Evolutionary conservation across 1,284 basidiomycete species (phyloP), one percentile per base, ranked within the genome.

Genomic region (Rhizoctonia solani): DNA sequence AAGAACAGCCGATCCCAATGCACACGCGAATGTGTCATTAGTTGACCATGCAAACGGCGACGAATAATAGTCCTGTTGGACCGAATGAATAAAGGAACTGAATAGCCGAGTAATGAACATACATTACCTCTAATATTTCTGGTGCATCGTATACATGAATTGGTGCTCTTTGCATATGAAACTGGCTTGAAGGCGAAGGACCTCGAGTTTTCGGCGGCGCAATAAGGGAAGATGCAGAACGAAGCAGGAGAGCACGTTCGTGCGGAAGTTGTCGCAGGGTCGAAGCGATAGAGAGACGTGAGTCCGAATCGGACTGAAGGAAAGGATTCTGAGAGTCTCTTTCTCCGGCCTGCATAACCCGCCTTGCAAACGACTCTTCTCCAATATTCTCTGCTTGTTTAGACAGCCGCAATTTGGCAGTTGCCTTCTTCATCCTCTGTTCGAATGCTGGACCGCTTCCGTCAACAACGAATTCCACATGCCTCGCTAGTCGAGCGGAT

Each of bases 141-240:
- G 59, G 59, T 44, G 59, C 59, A 30, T 63, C 59, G 42, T 63
- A 63, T 9, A 63, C 59, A 32, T 63, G 59, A 37, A 63, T 63
- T 30, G 59, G 59, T 19, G 59, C 37, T 14, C 59, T 47, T 25
- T 63, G 59, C 59, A 63, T 63, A 13, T 63, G 59, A 25, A 50
- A 53, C 29, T 49, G 49, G 42, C 59, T 63, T n/a, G 59, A 63
- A 39, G 59, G 59, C 2, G 59, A 63, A 23, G 59, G 59, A 21
- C 21, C 8, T 8, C 32, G 59, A 27, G 11, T 13, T 52, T 21
- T n/a, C n/a, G n/a, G n/a, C n/a, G 49, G 49, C 29, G 49, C 4
- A 27, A 52, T 47, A 4, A 63, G 32, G 21, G 59, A n/a, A n/a
- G 58, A 61, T 23, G 59, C 47, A 19, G 59, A 50, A 27, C 47